Evolutionary conservation across 1,284 basidiomycete genomes (phyloP), one percentile per base, ranked within the genome.

Genomic region (Farysia itapuensis): DNA sequence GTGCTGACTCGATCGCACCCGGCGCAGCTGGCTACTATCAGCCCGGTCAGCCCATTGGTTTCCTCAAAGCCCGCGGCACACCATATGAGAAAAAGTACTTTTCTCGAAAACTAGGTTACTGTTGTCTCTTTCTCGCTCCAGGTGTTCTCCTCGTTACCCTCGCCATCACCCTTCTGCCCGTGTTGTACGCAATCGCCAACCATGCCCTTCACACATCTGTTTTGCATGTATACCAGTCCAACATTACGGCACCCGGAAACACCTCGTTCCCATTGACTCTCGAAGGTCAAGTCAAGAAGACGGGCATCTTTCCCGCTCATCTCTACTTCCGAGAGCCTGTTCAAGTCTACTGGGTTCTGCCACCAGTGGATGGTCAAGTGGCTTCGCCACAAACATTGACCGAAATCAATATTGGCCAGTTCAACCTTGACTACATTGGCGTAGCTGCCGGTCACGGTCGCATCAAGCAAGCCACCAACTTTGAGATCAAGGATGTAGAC

Each of bases 271-370:
- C 69, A 12, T 58, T 78, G 36, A 67, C 74, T 5, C 64, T 78
- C 39, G 59, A 72, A 29, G 77, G 76, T 46, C 71, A 73, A 38
- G 67, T 66, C 31, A 70, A 67, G 50, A 78, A 78, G 53, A 67
- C 70, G 35, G 77, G 77, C 42, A 72, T 78, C 30, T 78, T 78
- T 64, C 77, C 77, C 8, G 77, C 77, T 24, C 69, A 72, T 23
- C 43, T 78, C 24, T 70, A 64, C 53, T 78, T 78, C 46, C 59
- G 72, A 5, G 59, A 71, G 29, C 77, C 77, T 8, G 68, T 77
- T 13, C 43, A 70, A 34, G 71, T 77, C 25, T 68, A 59, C 43
- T 78, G 77, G 77, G 72, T 65, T 28, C 57, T 71, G 1, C 72
- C 75, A 2, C 70, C 71, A 4, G 38, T 57, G 15, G 37, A 37